Percentiles rank a stretch among this genome's conserved stretches.
These are phyloP conservation scores for Penicilliopsis zonata DNA, from an alignment of 495 filamentous ascomycete genomes.

Conservation along the genomic window DNA sequence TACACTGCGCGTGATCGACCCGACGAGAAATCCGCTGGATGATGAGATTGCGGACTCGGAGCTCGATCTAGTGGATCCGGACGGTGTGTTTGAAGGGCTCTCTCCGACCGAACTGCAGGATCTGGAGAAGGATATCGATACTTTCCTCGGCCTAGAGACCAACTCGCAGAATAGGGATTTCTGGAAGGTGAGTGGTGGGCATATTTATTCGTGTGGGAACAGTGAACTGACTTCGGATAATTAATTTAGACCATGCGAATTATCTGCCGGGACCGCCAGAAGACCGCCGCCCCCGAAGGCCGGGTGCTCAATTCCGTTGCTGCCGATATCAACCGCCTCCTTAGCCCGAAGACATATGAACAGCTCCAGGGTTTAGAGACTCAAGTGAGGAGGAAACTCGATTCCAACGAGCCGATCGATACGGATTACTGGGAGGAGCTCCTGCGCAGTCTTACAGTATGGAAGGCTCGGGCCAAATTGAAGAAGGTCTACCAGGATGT, in stretches of 20 bases:
- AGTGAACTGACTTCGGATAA: constrained; percentile 12
- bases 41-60: constrained; percentile 71
- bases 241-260: constrained; percentile 61
- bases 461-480: constrained; percentile 83
- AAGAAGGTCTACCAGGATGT: constrained; percentile 71
- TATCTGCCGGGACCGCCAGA: constrained; percentile 68
- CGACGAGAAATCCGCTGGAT: constrained; percentile 64
- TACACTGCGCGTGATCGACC: constrained; percentile 76
- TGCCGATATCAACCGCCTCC: constrained; percentile 73
- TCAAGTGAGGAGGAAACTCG: constrained; percentile 72
- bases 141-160: constrained; percentile 70
- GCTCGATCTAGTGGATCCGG: constrained; percentile 70
- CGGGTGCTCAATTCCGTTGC: constrained; percentile 72
- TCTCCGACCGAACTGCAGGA: constrained; percentile 59
- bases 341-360: constrained; percentile 77
- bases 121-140: constrained; percentile 76
- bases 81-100: constrained; percentile 68
- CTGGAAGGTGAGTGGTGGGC: constrained; percentile 51
- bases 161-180: constrained; percentile 70
- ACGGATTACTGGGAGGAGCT: constrained; percentile 97
- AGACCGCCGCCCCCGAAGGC: constrained; percentile 54
- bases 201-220: neutral
- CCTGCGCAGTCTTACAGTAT: constrained; percentile 69
- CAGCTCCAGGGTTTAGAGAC: constrained; percentile 74
- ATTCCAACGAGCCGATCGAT: constrained; percentile 85